Percentiles rank a stretch among this genome's conserved stretches.
These are phyloP conservation scores for Bigelowiella natans DNA, from an alignment of 78 protist genomes.

Conservation along the genomic window DNA sequence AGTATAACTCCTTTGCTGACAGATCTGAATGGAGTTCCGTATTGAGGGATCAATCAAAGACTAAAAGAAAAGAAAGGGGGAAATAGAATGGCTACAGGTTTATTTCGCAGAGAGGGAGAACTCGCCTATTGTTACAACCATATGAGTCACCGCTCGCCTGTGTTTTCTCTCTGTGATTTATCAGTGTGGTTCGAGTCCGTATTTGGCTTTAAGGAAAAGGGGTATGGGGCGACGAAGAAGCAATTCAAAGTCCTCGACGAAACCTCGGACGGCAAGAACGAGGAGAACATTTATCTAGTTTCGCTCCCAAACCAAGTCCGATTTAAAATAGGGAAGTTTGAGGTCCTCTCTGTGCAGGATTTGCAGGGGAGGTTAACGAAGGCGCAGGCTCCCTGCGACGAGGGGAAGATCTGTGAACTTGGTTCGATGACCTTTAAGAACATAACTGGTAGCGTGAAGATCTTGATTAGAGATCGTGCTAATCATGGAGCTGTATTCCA, in stretches of 20 bases:
- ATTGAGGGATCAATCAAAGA: no score
- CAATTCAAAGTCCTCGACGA: background rate
- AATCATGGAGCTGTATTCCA: background rate
- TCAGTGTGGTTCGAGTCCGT: background rate
- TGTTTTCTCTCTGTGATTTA: no score
- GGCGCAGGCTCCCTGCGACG: background rate
- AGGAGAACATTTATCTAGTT: background rate
- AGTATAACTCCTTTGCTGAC: no score
- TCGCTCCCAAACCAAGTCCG: no score
- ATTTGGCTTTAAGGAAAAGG: background rate
- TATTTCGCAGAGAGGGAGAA: no score
- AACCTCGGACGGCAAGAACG: no score
- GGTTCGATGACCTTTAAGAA: background rate
- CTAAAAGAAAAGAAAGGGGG: no score
- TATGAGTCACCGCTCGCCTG: no score
- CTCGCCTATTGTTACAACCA: no score
- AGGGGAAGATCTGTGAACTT: background rate
- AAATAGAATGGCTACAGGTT: no score
- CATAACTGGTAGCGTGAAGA: background rate
- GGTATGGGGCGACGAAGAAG: background rate
- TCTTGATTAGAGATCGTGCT: background rate
- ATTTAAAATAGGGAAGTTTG: background rate
- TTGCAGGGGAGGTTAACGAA: background rate
- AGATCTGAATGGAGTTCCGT: no score
- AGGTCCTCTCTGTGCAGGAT: background rate